Evolutionary conservation across 139 green algal species (phyloP).

Genomic region (Limnomonas spitsbergensis): DNA sequence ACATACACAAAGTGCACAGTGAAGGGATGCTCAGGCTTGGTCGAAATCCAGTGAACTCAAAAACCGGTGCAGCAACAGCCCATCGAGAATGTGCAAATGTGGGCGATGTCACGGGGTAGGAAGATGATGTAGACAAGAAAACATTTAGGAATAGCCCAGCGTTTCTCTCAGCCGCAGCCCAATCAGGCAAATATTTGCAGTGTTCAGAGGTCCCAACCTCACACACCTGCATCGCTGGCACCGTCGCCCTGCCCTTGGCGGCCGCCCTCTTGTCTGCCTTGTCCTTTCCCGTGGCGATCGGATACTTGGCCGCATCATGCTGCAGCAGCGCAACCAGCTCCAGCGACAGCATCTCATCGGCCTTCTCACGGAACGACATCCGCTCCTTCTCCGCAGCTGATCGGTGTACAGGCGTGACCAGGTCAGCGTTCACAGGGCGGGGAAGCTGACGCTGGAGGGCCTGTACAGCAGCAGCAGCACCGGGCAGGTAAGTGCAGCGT

Average conservation of each 20-base stretch:
- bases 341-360: slow-evolving; percentile 66
- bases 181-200: too few species aligned
- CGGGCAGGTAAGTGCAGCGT: not conserved
- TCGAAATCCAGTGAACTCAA: too few species aligned
- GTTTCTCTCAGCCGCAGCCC: too few species aligned
- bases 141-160: too few species aligned
- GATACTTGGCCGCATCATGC: slow-evolving; percentile 71
- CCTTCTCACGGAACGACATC: slow-evolving; percentile 45
- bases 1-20: too few species aligned
- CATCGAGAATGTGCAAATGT: too few species aligned
- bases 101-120: too few species aligned
- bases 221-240: not conserved
- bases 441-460: slow-evolving; percentile 75
- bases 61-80: too few species aligned
- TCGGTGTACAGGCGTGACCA: slow-evolving; percentile 23
- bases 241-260: not conserved
- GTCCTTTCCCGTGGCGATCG: slow-evolving; percentile 27
- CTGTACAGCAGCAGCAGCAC: slow-evolving; percentile 26
- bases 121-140: too few species aligned
- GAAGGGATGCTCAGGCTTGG: too few species aligned
- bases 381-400: slow-evolving; percentile 22
- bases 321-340: slow-evolving; percentile 67
- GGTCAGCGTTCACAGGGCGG: slow-evolving; percentile 49
- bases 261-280: slow-evolving; percentile 4
- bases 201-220: too few species aligned